Base-by-base conservation (phyloP, 192 early-diverging fungal genomes). In the Diversispora eburnea region DNA sequence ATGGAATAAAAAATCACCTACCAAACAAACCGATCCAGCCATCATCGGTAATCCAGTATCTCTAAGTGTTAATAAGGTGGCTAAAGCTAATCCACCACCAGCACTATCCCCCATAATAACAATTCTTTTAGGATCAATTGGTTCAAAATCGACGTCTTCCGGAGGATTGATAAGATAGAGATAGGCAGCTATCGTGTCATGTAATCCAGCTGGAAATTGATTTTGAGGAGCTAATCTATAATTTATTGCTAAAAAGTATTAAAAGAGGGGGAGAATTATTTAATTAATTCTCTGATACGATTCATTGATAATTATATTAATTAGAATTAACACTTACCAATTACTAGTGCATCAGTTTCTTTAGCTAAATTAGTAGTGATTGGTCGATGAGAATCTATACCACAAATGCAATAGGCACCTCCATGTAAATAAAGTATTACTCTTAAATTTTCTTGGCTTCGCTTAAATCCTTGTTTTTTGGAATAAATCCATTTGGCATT, bases 151-250 rank as follows among this genome's bases (percentile, higher is more conserved):
- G 10, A 78, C 69, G 45, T 81, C 76, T 13, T 62, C 47, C 7
- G 84, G 84, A 48, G 83, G 85, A 19, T 83, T 52, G 9, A 90
- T 75, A 6, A 97, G 79, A 52, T 84, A 88, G 6, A 82, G 67
- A 76, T 91, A 94, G 0, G 89, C 84, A 48, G 86, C 80, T 25
- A 93, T 73, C 62, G 87, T 86, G 79, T 95, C 94, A 58, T 90
- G 84, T 8, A 95, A 77, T 42, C 89, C 90, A 66, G 85, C 75
- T 7, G 94, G 94, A 74, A 91, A 95, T 22, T 86, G 82, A 46
- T 85, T 70, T 72, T 89, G 85, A 0, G 94, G 94, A 0, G 92
- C 86, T n/a, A 94, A 77, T 2, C 94, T 79, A 77, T 95, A 95
- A 70, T 86, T 86, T 51, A 90, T 80, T 5, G 78, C 86, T 57